A percentile compares a stretch with the other conserved stretches of the same genome.
Evolutionary conservation across 2,329 filamentous ascomycete genomes (phyloP).

Genomic region (Cytospora chrysosperma): DNA sequence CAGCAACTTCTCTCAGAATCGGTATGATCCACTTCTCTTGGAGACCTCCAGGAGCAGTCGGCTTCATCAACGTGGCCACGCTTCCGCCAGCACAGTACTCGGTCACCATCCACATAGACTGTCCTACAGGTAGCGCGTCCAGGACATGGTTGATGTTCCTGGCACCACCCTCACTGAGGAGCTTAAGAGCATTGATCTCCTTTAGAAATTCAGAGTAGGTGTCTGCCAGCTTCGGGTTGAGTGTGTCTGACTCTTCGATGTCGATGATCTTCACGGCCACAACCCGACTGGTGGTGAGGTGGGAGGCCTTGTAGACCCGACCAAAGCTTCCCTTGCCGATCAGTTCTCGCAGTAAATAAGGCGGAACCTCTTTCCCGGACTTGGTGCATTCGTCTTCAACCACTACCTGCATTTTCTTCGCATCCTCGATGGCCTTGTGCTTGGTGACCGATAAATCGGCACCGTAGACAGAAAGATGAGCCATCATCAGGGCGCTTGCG

Average conservation of each 20-base stretch:
- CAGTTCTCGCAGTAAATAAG: conserved; percentile 67
- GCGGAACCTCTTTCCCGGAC: conserved; percentile 58
- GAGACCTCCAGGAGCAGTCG: conserved; percentile 64
- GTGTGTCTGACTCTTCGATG: conserved; percentile 72
- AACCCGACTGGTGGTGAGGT: conserved; percentile 47
- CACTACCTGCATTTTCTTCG: conserved; percentile 64
- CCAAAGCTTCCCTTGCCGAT: conserved; percentile 76
- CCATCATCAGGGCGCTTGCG: conserved; percentile 32
- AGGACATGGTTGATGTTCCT: conserved; percentile 80
- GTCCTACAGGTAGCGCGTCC: conserved; percentile 73
- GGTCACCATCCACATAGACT: conserved; percentile 84
- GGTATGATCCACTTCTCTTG: conserved; percentile 70
- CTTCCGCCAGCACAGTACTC: conserved; percentile 85
- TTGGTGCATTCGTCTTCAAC: conserved; percentile 63
- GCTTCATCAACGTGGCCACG: conserved; percentile 70
- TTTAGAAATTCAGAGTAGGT: conserved; percentile 70
- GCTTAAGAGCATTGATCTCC: conserved; percentile 67
- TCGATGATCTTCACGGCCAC: conserved; percentile 83
- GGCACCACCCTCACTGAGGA: conserved; percentile 71
- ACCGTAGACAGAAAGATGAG: conserved; percentile 43
- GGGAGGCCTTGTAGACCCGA: conserved; percentile 66
- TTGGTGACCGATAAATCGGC: conserved; percentile 48
- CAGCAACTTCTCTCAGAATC: conserved; percentile 64
- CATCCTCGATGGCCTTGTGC: conserved; percentile 65
- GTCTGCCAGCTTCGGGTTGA: conserved; percentile 63